Evolutionary conservation across 345 rosid genomes (phyloP).

Genomic region (Citrus hindsii): DNA sequence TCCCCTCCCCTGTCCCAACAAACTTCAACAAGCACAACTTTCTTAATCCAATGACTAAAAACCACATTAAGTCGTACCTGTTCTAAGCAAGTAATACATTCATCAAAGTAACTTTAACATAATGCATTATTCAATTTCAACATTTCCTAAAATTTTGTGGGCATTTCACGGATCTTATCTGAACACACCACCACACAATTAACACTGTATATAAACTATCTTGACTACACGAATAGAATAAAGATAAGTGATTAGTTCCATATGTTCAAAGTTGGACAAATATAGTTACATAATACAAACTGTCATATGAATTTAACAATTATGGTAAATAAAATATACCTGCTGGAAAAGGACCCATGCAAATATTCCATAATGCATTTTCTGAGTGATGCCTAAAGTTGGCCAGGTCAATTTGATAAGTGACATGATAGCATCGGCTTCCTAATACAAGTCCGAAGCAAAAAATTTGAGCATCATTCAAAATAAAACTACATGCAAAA

Average conservation of each 20-base stretch:
- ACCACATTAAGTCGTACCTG: background rate
- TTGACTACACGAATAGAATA: background rate
- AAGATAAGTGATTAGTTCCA: background rate
- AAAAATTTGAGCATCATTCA: slow-evolving; percentile 15
- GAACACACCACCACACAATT: background rate
- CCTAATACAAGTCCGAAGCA: slow-evolving; percentile 40
- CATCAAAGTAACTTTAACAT: background rate
- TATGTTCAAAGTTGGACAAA: background rate
- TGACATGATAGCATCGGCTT: slow-evolving; percentile 56
- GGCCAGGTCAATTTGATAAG: slow-evolving; percentile 76
- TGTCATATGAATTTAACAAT: background rate
- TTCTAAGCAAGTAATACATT: background rate
- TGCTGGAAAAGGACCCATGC: slow-evolving; percentile 86
- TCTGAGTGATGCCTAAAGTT: slow-evolving; percentile 83
- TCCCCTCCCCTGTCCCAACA: slow-evolving; percentile 61
- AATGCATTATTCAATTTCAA: background rate
- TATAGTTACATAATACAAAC: background rate
- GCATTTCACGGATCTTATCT: background rate
- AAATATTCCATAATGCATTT: slow-evolving; percentile 70
- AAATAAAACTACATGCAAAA: background rate
- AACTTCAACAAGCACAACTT: slow-evolving; percentile 49
- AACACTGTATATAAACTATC: background rate
- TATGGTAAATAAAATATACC: slow-evolving; percentile 41
- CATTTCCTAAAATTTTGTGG: background rate
- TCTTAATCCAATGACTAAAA: slow-evolving; percentile 13